phyloP scores from a whole-genome alignment of 371 early-diverging fungal genomes.

The Mortierella sp. region DNA sequence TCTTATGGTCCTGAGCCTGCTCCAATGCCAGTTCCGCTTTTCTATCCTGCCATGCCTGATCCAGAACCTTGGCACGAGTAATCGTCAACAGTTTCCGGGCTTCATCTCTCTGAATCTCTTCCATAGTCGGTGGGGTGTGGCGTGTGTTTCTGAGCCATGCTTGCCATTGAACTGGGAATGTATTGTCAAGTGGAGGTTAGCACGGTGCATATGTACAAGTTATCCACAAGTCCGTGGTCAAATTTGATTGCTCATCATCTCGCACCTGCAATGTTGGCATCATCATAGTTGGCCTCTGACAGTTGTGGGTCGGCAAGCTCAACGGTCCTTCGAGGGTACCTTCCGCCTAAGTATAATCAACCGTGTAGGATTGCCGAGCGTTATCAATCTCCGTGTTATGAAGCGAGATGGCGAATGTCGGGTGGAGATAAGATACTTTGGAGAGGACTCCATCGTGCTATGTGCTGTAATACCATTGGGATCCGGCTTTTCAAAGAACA shows the following conservation, averaged over 20 bases:
- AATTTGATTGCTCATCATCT: too few species aligned
- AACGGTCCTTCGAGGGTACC: conserved; percentile 44
- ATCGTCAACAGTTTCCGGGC: conserved; percentile 39
- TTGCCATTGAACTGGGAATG: conserved; percentile 70
- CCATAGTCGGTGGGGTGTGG: conserved; percentile 61
- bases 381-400: too few species aligned
- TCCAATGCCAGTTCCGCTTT: conserved; percentile 42
- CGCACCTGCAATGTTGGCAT: conserved; percentile 67
- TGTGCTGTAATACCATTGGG: conserved; percentile 54
- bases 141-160: conserved; percentile 78
- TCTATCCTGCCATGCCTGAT: conserved; percentile 53
- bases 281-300: conserved; percentile 56
- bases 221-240: background rate
- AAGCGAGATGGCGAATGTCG: too few species aligned
- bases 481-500: conserved; percentile 79
- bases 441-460: background rate
- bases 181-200: background rate
- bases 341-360: conserved; percentile 29
- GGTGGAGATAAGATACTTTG: too few species aligned
- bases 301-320: conserved; percentile 45
- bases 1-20: conserved; percentile 31
- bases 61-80: conserved; percentile 42
- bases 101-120: conserved; percentile 57
- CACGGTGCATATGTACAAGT: background rate
- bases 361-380: background rate